These are phyloP conservation scores for Setaria viridis DNA, from an alignment of 202 grass and related monocot species.

Conservation along the genomic window DNA sequence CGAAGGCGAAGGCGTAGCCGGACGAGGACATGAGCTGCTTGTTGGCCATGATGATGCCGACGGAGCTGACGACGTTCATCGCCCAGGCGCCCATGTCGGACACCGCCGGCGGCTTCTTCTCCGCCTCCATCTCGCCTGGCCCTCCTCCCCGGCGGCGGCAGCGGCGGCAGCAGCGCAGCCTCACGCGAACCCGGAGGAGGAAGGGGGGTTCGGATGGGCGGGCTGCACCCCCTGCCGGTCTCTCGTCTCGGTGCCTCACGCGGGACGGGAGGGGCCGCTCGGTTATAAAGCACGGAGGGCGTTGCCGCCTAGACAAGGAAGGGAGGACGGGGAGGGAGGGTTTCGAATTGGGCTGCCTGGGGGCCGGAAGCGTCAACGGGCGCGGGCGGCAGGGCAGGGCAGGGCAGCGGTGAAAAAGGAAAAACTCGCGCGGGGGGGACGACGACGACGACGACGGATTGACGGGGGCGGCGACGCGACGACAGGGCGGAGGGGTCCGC, in stretches of 20 bases:
- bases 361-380: slow-evolving; percentile 46
- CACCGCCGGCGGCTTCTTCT: slow-evolving; percentile 82
- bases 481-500: slow-evolving; percentile 31
- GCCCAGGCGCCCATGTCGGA: slow-evolving; percentile 86
- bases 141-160: background rate
- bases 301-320: slow-evolving; percentile 62
- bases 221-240: background rate
- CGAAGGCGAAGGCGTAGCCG: slow-evolving; percentile 92
- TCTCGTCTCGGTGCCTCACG: slow-evolving; percentile 41
- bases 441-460: slow-evolving; percentile 20
- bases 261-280: slow-evolving; percentile 41
- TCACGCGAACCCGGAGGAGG: slow-evolving; percentile 22
- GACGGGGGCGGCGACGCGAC: slow-evolving; percentile 3
- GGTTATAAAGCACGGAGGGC: slow-evolving; percentile 48
- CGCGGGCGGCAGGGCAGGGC: background rate
- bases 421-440: background rate
- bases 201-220: slow-evolving; percentile 14
- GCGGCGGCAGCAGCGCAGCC: background rate
- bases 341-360: slow-evolving; percentile 50
- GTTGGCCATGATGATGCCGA: slow-evolving; percentile 94
- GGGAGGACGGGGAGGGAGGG: slow-evolving; percentile 40
- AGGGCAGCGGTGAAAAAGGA: slow-evolving; percentile 33
- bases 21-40: slow-evolving; percentile 96
- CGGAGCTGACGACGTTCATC: slow-evolving; percentile 96
- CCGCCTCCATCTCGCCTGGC: slow-evolving; percentile 72